Evolutionary conservation across 768 basidiomycete species (phyloP), one percentile per base, ranked within the genome.

Genomic region (Gelatoporia subvermispora): DNA sequence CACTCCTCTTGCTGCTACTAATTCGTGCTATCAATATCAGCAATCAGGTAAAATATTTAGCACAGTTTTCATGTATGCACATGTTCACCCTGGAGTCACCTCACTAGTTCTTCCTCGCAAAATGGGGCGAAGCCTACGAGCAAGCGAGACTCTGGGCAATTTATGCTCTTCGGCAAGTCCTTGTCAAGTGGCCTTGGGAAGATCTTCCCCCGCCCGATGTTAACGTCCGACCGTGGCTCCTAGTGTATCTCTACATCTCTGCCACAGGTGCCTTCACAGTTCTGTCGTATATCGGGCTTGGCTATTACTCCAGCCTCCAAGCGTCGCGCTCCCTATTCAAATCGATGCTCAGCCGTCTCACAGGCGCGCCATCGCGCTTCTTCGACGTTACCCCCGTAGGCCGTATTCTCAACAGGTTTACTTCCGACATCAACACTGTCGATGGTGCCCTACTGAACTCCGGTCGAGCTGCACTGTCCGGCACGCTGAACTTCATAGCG

Each of bases 321-420:
- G 84, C 85, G 1, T 81, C 82, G 18, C 74, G 82, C 1, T 69
- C 71, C 5, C 70, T 87, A 10, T 88, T 87, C 65, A 59, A 66
- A 3, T 61, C 69, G 7, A 73, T 85, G 48, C 70, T 86, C 10
- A 65, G 63, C 35, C 63, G 82, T 22, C 67, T 88, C 8, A 74
- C 79, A 7, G 70, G 79, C 35, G 84, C 85, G 0, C 84, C 84
- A 2, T 70, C 77, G 20, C 77, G 83, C 2, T 85, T 86, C 63
- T 88, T 85, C 64, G 86, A 88, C 57, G 70, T 76, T 35, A 88
- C 84, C 3, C 86, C 86, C 1, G 79, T 85, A 35, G 89, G 89
- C 9, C 71, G 86, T 8, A 85, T 92, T 55, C 72, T 88, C 35
- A 90, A 91, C 58, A 77, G 91, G 16, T 87, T 92, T 59, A 85